phyloP scores from a whole-genome alignment of 306 rosid species.

The Cyclanthera cordifolia region DNA sequence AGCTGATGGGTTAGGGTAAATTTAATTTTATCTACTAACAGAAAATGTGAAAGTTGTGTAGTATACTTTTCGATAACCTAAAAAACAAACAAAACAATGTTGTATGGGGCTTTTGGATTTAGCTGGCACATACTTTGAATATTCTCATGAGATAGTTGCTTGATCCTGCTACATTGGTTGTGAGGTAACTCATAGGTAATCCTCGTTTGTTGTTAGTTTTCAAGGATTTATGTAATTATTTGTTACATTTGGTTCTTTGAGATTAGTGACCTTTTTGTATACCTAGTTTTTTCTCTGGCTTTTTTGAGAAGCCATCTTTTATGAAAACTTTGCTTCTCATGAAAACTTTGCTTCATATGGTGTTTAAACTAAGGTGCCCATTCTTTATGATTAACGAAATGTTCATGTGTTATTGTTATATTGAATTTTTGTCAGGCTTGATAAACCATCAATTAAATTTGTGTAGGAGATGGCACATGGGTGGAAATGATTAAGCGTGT shows the following conservation, averaged over 20 bases:
- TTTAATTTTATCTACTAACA: too few relatives aligned
- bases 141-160: too few relatives aligned
- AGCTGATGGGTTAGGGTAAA: too few relatives aligned
- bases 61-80: background rate
- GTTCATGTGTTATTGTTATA: background rate
- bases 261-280: background rate
- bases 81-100: background rate
- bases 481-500: background rate
- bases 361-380: too few relatives aligned
- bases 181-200: too few relatives aligned
- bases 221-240: background rate
- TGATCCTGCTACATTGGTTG: too few relatives aligned
- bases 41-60: background rate
- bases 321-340: background rate
- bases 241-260: background rate
- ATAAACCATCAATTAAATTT: background rate
- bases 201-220: background rate
- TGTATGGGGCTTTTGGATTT: too few relatives aligned
- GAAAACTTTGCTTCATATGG: too few relatives aligned
- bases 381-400: background rate
- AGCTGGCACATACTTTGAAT: too few relatives aligned
- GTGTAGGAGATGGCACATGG: background rate
- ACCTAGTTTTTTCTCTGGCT: background rate
- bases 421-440: background rate
- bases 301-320: background rate